Evolutionary conservation across 176 grass and related monocot species (phyloP), one percentile per base, ranked within the genome.

Genomic region (Raddia guianensis): DNA sequence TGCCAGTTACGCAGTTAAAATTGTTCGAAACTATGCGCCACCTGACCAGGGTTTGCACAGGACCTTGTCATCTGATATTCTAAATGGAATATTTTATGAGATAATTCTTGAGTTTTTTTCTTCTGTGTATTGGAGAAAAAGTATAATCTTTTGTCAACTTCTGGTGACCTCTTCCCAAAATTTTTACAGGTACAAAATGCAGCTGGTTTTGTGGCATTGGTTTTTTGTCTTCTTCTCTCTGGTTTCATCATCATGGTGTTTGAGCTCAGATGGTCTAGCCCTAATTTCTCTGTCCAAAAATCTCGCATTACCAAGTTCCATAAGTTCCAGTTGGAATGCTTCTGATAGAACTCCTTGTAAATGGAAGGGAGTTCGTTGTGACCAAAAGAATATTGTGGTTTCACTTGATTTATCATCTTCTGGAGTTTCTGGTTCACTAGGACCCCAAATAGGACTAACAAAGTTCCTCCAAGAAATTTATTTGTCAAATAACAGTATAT

Each of bases 231-330:
- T 92, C 72, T 75, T 77, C 45, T 9, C 64, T 18, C 63, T 44
- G 43, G 68, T 88, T 73, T 60, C 85, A 46, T 55, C 77, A 12
- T 80, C 82, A 66, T 40, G 72, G 35, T 50, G 85, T 70, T 86
- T 95, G 73, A 96, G 63, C 71, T 84, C 79, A 10, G 93, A 96
- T 40, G 93, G 93, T 51, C 12, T 75, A 58, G 79, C 85, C 11
- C 79, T 96, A 15, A 72, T 90, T 78, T 83, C 85, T 27, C 69
- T 96, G 40, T 86, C 93, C 35, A 81, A 32, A 56, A 84, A 68
- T 51, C 80, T 96, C 20, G 82, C 57, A 35, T 62, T 92, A 21
- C 85, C 93, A 2, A 66, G 14, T 32, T 51, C 45, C 16, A 74
- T 90, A 75, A 76, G 35, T 3, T 84, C 82, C 18, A 83, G 66